A percentile compares a stretch with the other conserved stretches of the same genome.
These are phyloP conservation scores for Phyllosticta capitalensis DNA, from an alignment of 2,329 filamentous ascomycete genomes.

Conservation along the genomic window DNA sequence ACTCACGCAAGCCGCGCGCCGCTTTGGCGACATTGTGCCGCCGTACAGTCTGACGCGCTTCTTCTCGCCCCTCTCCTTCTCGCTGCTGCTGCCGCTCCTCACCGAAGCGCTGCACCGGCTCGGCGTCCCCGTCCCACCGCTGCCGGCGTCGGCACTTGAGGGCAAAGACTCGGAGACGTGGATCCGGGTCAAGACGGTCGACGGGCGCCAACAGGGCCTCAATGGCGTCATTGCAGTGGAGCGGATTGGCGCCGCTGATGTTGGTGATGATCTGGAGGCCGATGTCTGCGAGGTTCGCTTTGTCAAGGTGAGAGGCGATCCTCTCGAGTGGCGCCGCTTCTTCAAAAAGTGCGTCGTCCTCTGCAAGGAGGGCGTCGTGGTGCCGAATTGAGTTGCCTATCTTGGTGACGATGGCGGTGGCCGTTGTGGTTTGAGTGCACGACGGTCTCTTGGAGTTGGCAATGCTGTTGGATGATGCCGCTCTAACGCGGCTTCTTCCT, in stretches of 20 bases:
- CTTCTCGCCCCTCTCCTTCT: constrained; percentile 70
- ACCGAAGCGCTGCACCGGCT: constrained; percentile 74
- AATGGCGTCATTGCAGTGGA: constrained; percentile 70
- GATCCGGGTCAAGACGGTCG: constrained; percentile 65
- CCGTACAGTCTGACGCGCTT: constrained; percentile 82
- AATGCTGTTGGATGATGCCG: not conserved
- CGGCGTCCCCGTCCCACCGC: constrained; percentile 60
- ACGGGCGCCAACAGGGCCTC: constrained; percentile 61
- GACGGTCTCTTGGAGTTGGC: not conserved
- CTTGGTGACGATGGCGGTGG: not conserved
- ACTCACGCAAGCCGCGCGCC: constrained; percentile 79
- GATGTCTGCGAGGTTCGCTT: constrained; percentile 80
- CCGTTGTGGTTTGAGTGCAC: not conserved
- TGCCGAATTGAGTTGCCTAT: not conserved
- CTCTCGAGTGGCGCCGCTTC: constrained; percentile 88
- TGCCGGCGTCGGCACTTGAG: constrained; percentile 23
- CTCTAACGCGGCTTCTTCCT: not conserved
- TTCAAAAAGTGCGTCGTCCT: constrained; percentile 92
- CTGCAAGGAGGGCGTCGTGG: constrained; percentile 72
- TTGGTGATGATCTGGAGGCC: constrained; percentile 16
- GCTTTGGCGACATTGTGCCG: constrained; percentile 86
- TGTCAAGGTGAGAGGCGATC: constrained; percentile 90
- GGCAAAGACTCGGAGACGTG: constrained; percentile 43
- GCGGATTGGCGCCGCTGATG: constrained; percentile 20
- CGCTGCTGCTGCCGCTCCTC: constrained; percentile 69